Conservation (phyloP, 2,329 filamentous ascomycete genomes). For the Aspergillus sp. region DNA sequence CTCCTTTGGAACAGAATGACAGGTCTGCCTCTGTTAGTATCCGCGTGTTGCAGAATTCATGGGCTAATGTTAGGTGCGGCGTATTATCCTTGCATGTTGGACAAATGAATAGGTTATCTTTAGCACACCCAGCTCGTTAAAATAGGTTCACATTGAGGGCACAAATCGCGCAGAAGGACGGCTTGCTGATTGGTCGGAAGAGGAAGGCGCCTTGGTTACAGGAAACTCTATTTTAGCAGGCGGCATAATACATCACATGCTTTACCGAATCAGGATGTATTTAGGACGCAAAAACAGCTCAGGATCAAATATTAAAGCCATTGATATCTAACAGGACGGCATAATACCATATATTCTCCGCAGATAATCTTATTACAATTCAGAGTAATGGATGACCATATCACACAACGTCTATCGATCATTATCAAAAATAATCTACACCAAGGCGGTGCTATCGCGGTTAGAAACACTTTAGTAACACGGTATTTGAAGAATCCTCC, state of each 20-base stretch:
- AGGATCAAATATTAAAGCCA: slow-evolving; percentile 1
- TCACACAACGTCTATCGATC: neutral
- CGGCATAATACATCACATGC: neutral
- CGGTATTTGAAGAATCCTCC: neutral
- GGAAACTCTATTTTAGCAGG: neutral
- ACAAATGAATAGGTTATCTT: neutral
- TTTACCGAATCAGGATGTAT: neutral
- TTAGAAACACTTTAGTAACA: neutral
- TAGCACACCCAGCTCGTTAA: neutral
- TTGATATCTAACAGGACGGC: neutral
- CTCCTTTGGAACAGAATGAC: neutral
- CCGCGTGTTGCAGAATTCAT: neutral
- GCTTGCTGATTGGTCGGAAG: neutral
- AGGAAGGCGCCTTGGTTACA: neutral
- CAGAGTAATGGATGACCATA: neutral
- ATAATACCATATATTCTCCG: neutral
- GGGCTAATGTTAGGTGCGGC: neutral
- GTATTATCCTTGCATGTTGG: neutral
- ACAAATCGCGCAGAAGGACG: slow-evolving; percentile 1
- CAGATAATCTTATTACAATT: neutral
- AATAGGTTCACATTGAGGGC: neutral
- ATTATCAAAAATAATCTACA: neutral
- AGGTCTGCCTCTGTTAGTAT: neutral
- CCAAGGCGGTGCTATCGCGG: neutral
- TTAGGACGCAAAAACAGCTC: neutral